Conservation (phyloP, 2,329 filamentous ascomycete species). For the Byssochlamys sp. region DNA sequence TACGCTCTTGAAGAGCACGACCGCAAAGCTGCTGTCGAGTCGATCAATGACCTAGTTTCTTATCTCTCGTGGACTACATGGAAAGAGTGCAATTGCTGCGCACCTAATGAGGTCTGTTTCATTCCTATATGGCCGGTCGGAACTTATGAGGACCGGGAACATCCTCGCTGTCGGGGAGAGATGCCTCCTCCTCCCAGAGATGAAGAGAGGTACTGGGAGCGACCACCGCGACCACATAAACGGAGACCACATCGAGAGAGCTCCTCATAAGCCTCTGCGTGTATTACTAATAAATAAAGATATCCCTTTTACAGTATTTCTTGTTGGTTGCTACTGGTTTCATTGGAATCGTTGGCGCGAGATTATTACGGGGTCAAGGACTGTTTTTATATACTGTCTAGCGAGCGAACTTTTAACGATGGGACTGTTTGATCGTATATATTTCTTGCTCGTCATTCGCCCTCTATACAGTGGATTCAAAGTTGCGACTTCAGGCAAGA, state of each 20-base stretch:
- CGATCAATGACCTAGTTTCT: slow-evolving; percentile 34
- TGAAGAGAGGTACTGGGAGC: slow-evolving; percentile 17
- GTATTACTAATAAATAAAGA: not conserved
- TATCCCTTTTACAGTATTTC: not conserved
- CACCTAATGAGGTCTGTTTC: slow-evolving; percentile 47
- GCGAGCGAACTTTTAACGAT: not conserved
- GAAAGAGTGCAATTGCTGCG: slow-evolving; percentile 49
- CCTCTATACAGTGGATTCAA: not conserved
- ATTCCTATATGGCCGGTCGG: slow-evolving; percentile 59
- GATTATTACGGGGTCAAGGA: not conserved
- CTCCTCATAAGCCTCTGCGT: not conserved
- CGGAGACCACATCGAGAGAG: not conserved
- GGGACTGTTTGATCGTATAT: not conserved
- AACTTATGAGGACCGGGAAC: slow-evolving; percentile 43
- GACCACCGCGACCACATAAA: not conserved
- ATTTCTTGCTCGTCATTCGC: not conserved
- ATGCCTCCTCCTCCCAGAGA: slow-evolving; percentile 8
- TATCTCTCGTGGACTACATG: slow-evolving; percentile 52
- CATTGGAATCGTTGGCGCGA: not conserved
- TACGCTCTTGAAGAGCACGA: slow-evolving; percentile 12
- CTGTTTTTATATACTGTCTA: not conserved
- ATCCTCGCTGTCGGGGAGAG: slow-evolving; percentile 36
- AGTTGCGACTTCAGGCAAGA: not conserved
- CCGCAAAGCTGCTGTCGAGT: slow-evolving; percentile 17
- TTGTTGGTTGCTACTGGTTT: not conserved